phyloP scores from a whole-genome alignment of 2,329 filamentous ascomycete species.

The Trichoderma koningii region DNA sequence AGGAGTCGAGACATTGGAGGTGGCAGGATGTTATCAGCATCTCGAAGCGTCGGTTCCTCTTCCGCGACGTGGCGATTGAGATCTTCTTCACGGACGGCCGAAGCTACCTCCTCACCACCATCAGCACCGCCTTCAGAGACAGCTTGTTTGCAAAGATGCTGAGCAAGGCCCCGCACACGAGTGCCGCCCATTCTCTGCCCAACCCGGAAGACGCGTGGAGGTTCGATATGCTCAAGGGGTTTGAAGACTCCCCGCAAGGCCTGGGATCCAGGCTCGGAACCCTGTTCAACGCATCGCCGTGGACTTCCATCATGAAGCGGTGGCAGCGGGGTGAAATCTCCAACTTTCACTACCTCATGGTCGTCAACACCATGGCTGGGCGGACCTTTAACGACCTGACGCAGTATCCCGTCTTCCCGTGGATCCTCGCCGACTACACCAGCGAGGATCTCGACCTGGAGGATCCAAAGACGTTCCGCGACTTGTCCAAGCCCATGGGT shows the following conservation, averaged over 20 bases:
- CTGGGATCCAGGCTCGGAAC: slow-evolving; percentile 89
- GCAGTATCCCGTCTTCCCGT: slow-evolving; percentile 97
- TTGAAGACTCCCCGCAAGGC: slow-evolving; percentile 60
- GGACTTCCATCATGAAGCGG: slow-evolving; percentile 80
- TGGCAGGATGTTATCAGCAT: slow-evolving; percentile 95
- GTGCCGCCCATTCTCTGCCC: slow-evolving; percentile 65
- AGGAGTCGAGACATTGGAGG: slow-evolving; percentile 86
- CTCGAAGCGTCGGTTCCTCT: slow-evolving; percentile 91
- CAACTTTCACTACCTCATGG: slow-evolving; percentile 98
- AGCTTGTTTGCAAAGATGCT: slow-evolving; percentile 77
- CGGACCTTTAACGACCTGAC: slow-evolving; percentile 97
- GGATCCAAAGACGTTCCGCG: slow-evolving; percentile 82
- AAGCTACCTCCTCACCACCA: slow-evolving; percentile 88
- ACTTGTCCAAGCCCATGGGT: slow-evolving; percentile 94
- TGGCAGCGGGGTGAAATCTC: slow-evolving; percentile 96
- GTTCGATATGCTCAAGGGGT: slow-evolving; percentile 75
- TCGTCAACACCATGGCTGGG: slow-evolving; percentile 96
- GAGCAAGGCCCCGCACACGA: slow-evolving; percentile 77
- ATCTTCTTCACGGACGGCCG: slow-evolving; percentile 96
- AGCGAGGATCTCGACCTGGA: slow-evolving; percentile 88
- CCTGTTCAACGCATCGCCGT: slow-evolving; percentile 81
- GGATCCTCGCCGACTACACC: slow-evolving; percentile 94
- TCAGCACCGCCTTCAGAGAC: slow-evolving; percentile 72
- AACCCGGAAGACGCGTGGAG: slow-evolving; percentile 90
- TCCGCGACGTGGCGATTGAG: slow-evolving; percentile 94